Base-by-base conservation (phyloP, 2,329 filamentous ascomycete species). In the Ceratocystiopsis sp. region DNA sequence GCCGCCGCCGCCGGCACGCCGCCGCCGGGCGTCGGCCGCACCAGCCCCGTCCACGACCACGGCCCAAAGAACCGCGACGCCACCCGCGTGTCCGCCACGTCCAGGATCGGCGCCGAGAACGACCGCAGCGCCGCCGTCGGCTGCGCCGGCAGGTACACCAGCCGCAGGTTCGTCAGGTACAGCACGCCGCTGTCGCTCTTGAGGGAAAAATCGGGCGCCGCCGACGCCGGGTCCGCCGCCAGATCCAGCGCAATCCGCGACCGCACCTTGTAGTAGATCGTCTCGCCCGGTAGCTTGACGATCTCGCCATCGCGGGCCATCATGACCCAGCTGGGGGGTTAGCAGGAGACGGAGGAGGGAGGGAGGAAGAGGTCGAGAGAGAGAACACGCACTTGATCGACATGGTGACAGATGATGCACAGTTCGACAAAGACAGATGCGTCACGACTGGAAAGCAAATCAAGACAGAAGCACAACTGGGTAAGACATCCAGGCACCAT, bases 1-100 rank as follows among this genome's bases (percentile, higher is more conserved):
- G 79, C 71, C 48, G 84, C 71, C 18, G 80, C 68, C 6, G 79
- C 63, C 1, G 87, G 84, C 41, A 95, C 83, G 41, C 84, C 84
- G 35, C 91, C 91, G 34, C 83, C 83, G 1, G 80, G 65, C 19
- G 93, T 84, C 2, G 89, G 85, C 53, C 81, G 80, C 46, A 93
- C 76, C 38, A 80, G 65, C 19, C 82, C 81, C 44, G 77, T 77
- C 87, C 87, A 96, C 50, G 83, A 80, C 67, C 93, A 95, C 5
- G 85, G 80, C 17, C 89, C 87, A 59, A 94, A 93, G 68, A 87
- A 93, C 33, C 89, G 87, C 3, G 87, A 84, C 32, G 80, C 78
- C 47, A 93, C 82, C 55, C 83, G 84, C 8, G 82, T 82, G 60
- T 96, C 89, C 60, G 84, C 75, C 38, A 93, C 73, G 57, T 89